Evolutionary conservation across 257 asterid species (phyloP), one percentile per base, ranked within the genome.

Genomic region (Gentiana straminea): DNA sequence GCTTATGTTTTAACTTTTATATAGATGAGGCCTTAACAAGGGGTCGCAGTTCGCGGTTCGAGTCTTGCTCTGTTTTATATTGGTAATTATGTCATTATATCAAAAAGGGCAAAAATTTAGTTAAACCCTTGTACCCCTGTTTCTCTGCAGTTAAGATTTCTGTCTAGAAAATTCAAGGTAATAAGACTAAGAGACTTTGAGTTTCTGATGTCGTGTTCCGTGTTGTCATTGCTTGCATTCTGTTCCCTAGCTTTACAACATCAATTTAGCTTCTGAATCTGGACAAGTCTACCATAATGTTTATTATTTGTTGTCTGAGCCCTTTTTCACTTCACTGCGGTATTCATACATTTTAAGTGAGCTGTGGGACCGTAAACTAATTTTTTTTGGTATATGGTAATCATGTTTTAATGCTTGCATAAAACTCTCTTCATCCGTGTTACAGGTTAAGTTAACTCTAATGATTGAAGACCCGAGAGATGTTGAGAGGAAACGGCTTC

Each of bases 391-490:
- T 41, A 4, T 10, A 7, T 5, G 46, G 7, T 41, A 7, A 41
- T 5, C 46, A 41, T 0, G 46, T 12, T 35, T 34, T 13, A 49
- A 60, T 63, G 24, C 35, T 33, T 61, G 13, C 46, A 11, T 44
- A 41, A 15, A 33, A 34, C n/a, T 54, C 59, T 37, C 2, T 53
- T 41, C 47, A 24, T 36, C 24, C 55, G 38, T 8, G 36, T 74
- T 64, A 54, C 68, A 88, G 97, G 86, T 91, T 52, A 91, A 91
- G 63, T 70, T 91, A 55, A 91, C 98, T 1, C 52, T 87, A 67
- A 73, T 78, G 87, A 91, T 91, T 51, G 98, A 91, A 78, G 98
- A 91, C 55, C 98, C 97, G 32, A 81, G 98, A 73, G 98, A 91
- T 36, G 90, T 87, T 15, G 97, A 91, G 77, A 73, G 97, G 67